A percentile compares a stretch with the other conserved stretches of the same genome.
phyloP scores from a whole-genome alignment of 2,329 filamentous ascomycete species.

The Proliferodiscus dingleyae region DNA sequence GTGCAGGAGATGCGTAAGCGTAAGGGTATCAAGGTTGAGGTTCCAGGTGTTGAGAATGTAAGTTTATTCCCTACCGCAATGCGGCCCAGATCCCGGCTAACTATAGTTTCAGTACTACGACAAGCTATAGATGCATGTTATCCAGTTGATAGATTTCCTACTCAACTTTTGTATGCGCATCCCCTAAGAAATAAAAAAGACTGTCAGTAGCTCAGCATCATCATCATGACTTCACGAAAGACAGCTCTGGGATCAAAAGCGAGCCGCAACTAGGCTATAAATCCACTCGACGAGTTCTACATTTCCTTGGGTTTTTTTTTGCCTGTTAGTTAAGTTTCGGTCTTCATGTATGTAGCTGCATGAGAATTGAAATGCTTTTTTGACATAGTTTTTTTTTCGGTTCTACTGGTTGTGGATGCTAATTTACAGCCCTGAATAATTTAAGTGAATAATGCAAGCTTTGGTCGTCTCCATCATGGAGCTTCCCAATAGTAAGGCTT shows the following conservation, averaged over 20 bases:
- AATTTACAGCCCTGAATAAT: too few species aligned
- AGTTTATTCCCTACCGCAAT: constrained; percentile 42
- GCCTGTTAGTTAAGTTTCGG: constrained; percentile 18
- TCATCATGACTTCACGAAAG: constrained; percentile 27
- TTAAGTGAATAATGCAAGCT: too few species aligned
- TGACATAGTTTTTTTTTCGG: constrained; percentile 18
- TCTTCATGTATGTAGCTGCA: constrained; percentile 29
- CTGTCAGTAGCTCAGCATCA: constrained; percentile 18
- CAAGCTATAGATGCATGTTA: constrained; percentile 71
- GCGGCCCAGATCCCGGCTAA: constrained; percentile 34
- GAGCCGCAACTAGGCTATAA: constrained; percentile 1
- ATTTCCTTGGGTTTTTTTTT: constrained; percentile 20
- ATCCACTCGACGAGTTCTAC: constrained; percentile 18
- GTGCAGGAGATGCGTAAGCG: constrained; percentile 93
- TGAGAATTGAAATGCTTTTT: constrained; percentile 26
- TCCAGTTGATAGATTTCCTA: constrained; percentile 29
- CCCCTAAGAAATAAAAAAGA: constrained; percentile 19
- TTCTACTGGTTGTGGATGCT: too few species aligned
- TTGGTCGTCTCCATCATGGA: too few species aligned
- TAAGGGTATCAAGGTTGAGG: constrained; percentile 97
- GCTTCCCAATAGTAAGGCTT: too few species aligned
- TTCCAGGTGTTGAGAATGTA: constrained; percentile 93
- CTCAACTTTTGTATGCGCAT: constrained; percentile 18
- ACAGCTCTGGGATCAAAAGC: constrained; percentile 24
- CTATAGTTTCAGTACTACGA: constrained; percentile 76